Evolutionary conservation across 345 rosid species (phyloP), one percentile per base, ranked within the genome.

Genomic region (Citrus medica): DNA sequence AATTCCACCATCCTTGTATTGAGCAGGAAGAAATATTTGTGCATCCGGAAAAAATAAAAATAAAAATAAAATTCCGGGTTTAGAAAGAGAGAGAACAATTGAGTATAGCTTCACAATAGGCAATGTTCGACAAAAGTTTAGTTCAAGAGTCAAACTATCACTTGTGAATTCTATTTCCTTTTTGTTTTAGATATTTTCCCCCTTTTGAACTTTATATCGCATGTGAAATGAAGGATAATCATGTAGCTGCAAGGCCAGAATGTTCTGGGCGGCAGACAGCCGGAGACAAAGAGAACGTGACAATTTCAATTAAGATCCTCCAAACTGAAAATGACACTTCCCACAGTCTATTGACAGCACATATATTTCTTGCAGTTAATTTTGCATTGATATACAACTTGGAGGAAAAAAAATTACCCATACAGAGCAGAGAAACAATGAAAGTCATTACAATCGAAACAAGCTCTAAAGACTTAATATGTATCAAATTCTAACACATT

Each of bases 1-100:
- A 17, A n/a, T 28, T 28, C 30, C 71, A 17, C 76, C 76, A 14
- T 22, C 72, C 24, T 73, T 58, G 64, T 51, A 68, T 40, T 76
- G 56, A 69, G 69, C 64, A 51, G 62, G 64, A 51, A 68, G 22
- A 67, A 53, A 37, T n/a, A 64, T 24, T 75, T 63, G 13, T 13
- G 40, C 33, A 73, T 58, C 48, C 6, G 0, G 63, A 40, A 21
- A 17, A 73, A 35, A 42, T 42, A 10, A 42, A 48, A 51, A 16
- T 17, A 9, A 17, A 73, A 33, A 42, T 42, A 0, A 42, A 51
- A 51, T 51, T 17, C 56, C 19, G 0, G 16, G 51, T 42, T 51
- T 51, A 1, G 56, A 5, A 53, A 56, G 21, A 33, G 21, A 12
- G 59, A 22, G 1, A n/a, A 27, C 6, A 24, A 22, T 46, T 14